Evolutionary conservation across 495 filamentous ascomycete genomes (phyloP).

Genomic region (Letharia columbiana): DNA sequence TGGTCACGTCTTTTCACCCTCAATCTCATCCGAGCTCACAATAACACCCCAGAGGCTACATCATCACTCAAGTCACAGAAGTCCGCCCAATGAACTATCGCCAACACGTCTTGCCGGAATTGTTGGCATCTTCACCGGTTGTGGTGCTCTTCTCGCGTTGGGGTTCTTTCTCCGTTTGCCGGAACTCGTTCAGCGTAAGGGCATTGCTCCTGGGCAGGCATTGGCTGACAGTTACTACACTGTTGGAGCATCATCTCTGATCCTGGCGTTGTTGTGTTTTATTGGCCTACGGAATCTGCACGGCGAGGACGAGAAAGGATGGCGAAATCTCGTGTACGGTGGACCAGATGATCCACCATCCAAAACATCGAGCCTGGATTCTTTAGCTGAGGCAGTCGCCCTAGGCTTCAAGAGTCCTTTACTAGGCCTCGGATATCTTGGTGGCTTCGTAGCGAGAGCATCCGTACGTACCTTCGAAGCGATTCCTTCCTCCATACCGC

Average conservation of each 20-base stretch:
- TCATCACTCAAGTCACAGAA: neutral
- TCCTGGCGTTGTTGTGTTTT: conserved; percentile 65
- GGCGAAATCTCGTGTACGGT: conserved; percentile 25
- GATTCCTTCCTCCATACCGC: neutral
- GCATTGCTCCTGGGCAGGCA: conserved; percentile 55
- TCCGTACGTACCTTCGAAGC: conserved; percentile 35
- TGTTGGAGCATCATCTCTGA: conserved; percentile 61
- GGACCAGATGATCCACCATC: neutral
- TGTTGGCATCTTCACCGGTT: conserved; percentile 86
- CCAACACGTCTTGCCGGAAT: conserved; percentile 70
- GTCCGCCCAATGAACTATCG: conserved; percentile 25
- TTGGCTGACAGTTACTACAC: conserved; percentile 78
- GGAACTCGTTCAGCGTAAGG: conserved; percentile 58
- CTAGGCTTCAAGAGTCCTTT: conserved; percentile 66
- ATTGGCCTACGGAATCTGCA: conserved; percentile 70
- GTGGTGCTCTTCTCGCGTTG: conserved; percentile 80
- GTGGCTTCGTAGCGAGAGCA: conserved; percentile 89
- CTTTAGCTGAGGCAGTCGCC: conserved; percentile 53
- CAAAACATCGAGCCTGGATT: neutral
- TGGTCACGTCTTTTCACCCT: conserved; percentile 39
- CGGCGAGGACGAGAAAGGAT: conserved; percentile 70
- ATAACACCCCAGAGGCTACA: conserved; percentile 49
- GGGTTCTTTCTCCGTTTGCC: conserved; percentile 78
- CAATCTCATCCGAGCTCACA: conserved; percentile 54
- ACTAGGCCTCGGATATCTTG: conserved; percentile 81